phyloP scores from a whole-genome alignment of 2,329 filamentous ascomycete genomes.

The Diaporthe ampelina region DNA sequence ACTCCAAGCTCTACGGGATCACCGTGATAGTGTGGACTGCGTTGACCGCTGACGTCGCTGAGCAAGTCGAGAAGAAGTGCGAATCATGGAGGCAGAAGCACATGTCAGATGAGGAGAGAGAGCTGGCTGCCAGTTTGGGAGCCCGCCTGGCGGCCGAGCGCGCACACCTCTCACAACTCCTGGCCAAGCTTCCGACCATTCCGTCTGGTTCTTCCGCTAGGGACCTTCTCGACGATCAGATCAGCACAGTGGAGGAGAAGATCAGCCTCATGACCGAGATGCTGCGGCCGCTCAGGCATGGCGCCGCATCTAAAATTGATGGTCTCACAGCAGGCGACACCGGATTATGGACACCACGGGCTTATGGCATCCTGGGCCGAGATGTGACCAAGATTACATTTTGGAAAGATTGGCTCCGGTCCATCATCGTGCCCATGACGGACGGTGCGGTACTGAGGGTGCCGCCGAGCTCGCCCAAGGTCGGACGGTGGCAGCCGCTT shows the following conservation, averaged over 20 bases:
- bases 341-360: conserved; percentile 93
- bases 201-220: conserved; percentile 85
- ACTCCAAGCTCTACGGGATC: conserved; percentile 91
- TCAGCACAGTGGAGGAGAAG: conserved; percentile 96
- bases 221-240: conserved; percentile 91
- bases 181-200: conserved; percentile 85
- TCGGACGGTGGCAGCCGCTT: conserved; percentile 95
- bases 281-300: conserved; percentile 90
- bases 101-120: conserved; percentile 91
- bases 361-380: conserved; percentile 91
- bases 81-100: conserved; percentile 88
- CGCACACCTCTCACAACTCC: conserved; percentile 88
- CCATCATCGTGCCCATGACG: conserved; percentile 94
- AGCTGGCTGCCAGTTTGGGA: conserved; percentile 91
- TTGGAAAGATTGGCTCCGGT: conserved; percentile 99
- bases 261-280: conserved; percentile 98
- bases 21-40: conserved; percentile 95
- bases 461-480: conserved; percentile 87
- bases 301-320: conserved; percentile 96
- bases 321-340: conserved; percentile 95
- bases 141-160: conserved; percentile 89
- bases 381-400: conserved; percentile 88
- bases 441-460: conserved; percentile 87
- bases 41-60: conserved; percentile 83
- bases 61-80: conserved; percentile 85